Evolutionary conservation across 73 alveolate species (phyloP), one percentile per base, ranked within the genome.

Genomic region (Paramecium sexaurelia): DNA sequence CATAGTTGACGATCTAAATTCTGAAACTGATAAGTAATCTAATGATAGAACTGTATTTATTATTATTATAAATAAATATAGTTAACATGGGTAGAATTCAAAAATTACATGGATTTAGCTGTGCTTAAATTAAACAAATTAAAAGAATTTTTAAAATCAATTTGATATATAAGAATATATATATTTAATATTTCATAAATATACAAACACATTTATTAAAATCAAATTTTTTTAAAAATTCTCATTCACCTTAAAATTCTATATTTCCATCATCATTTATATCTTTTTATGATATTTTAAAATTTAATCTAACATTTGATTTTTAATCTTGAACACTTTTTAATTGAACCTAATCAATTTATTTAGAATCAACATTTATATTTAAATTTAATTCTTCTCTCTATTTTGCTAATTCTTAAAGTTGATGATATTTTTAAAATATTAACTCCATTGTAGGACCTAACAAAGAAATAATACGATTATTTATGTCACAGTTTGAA

Each of bases 51-150:
- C 90, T 39, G 90, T 78, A 78, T 39, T 1, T 7, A 41, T 78
- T 41, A 4, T 40, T 2, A 20, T 11, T 11, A 29, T 39, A 6
- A 13, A 29, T 39, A 6, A 13, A 1, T 6, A 35, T 41, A 78
- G 90, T 29, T 78, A 43, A 37, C 91, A 26, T 88, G 94, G 94
- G 27, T 55, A 19, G 78, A 88, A 88, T 88, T 88, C 19, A 88
- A 88, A 51, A 41, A 20, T 55, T 88, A 41, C 43, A 88, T 88
- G 94, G 94, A 88, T 37, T 19, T 43, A 55, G 94, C 94, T 0
- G 51, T 55, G 68, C 73, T 27, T 22, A 55, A 88, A 88, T 68
- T 41, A 66, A 57, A 88, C 33, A 41, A 88, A 20, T 71, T 88
- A 88, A 88, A 61, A 32, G 47, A 33, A 13, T 88, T 88, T 69